These are phyloP conservation scores for Botrytis cinerea DNA, from an alignment of 2,329 filamentous ascomycete genomes.

Conservation along the genomic window DNA sequence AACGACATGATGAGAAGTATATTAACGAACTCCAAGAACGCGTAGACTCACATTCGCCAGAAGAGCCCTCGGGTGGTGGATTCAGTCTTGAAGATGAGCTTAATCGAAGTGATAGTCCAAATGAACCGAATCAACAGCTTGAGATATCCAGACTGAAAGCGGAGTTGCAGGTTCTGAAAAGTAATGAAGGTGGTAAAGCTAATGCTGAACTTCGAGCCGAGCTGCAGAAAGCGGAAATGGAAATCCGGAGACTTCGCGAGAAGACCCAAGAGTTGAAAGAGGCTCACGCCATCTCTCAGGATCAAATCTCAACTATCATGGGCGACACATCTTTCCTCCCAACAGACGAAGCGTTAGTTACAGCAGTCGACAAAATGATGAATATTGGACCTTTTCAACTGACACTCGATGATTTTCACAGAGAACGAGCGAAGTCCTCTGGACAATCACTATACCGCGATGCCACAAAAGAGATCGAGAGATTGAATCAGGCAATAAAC, in stretches of 20 bases:
- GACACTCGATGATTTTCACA: constrained; percentile 52
- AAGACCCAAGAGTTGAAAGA: constrained; percentile 60
- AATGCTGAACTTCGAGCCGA: constrained; percentile 57
- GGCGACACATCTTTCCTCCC: constrained; percentile 44
- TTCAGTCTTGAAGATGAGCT: constrained; percentile 62
- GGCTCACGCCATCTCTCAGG: constrained; percentile 57
- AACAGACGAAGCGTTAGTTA: constrained; percentile 58
- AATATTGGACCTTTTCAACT: constrained; percentile 41
- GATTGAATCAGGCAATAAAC: constrained; percentile 50
- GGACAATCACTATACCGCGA: constrained; percentile 53
- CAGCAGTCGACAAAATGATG: constrained; percentile 42
- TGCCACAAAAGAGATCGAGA: constrained; percentile 51
- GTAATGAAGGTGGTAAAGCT: constrained; percentile 55
- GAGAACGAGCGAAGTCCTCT: constrained; percentile 54
- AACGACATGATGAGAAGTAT: constrained; percentile 49
- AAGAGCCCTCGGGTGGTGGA: constrained; percentile 35
- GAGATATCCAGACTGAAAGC: constrained; percentile 61
- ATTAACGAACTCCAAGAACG: constrained; percentile 31
- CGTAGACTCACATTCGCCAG: constrained; percentile 25
- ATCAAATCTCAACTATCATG: constrained; percentile 58
- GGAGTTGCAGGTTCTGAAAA: constrained; percentile 61
- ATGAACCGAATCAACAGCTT: constrained; percentile 50
- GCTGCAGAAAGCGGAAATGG: constrained; percentile 55
- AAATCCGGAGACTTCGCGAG: constrained; percentile 54
- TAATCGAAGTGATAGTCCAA: constrained; percentile 41